Evolutionary conservation across 2,329 filamentous ascomycete species (phyloP).

Genomic region (Ploettnerulaceae sp.): DNA sequence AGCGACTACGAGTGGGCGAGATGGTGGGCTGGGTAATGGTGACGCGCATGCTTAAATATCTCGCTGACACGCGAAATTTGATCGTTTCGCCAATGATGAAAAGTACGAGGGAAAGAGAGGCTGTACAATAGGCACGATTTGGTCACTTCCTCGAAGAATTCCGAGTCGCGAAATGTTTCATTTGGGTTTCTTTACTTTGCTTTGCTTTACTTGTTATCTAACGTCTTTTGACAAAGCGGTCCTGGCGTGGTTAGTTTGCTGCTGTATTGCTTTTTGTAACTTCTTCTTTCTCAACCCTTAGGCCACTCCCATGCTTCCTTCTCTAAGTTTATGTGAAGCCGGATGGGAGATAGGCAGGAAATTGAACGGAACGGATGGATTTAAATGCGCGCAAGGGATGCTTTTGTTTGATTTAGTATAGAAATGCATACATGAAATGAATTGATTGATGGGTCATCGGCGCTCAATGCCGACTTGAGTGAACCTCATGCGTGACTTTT

Average conservation of each 20-base stretch:
- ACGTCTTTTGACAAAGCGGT: neutral
- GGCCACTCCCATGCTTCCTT: neutral
- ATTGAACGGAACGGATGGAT: neutral
- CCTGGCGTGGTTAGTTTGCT: neutral
- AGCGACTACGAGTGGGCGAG: slow-evolving; percentile 51
- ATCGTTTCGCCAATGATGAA: neutral
- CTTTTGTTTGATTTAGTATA: neutral
- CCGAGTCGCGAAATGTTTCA: neutral
- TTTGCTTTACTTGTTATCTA: neutral
- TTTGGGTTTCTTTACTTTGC: neutral
- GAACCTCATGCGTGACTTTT: neutral
- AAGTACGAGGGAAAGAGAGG: neutral
- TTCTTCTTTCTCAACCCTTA: neutral
- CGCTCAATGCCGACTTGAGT: no score
- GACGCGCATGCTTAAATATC: slow-evolving; percentile 11
- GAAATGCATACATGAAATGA: slow-evolving; percentile 3
- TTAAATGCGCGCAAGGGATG: neutral
- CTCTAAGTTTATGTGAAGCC: no score
- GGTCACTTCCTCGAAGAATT: neutral
- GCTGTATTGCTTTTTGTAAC: neutral
- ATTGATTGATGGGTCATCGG: neutral
- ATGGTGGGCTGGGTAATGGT: slow-evolving; percentile 30
- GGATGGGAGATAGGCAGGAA: neutral
- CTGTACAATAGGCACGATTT: slow-evolving; percentile 15
- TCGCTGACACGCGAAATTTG: no score